These are phyloP conservation scores for Ophiognomonia clavigignenti-juglandacearum DNA, from an alignment of 2,329 filamentous ascomycete genomes.

Conservation along the genomic window DNA sequence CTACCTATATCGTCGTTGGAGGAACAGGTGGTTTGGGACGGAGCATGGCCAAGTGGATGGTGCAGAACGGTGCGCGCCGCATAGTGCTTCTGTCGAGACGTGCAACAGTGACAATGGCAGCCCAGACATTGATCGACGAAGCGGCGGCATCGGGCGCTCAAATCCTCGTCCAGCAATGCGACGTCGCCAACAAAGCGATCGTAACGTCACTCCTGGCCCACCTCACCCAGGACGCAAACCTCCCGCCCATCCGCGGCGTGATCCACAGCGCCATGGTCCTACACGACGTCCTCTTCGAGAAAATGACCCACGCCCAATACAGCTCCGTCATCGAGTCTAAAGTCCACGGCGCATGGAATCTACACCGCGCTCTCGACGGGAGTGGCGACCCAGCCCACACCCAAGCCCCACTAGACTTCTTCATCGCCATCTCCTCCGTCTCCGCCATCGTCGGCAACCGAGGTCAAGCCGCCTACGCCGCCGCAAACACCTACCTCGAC, in stretches of 20 bases:
- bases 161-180: constrained; percentile 39
- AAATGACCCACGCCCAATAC: constrained; percentile 47
- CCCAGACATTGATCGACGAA: constrained; percentile 6
- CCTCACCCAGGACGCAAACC: constrained; percentile 26
- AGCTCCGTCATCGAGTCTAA: constrained; percentile 45
- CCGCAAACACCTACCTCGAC: constrained; percentile 37
- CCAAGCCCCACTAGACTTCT: constrained; percentile 36
- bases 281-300: constrained; percentile 44
- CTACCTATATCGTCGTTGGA: constrained; percentile 22
- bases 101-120: neutral
- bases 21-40: constrained; percentile 23
- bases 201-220: constrained; percentile 37
- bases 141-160: constrained; percentile 29
- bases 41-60: constrained; percentile 19
- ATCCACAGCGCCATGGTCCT: constrained; percentile 34
- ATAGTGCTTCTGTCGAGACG: constrained; percentile 17
- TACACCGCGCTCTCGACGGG: constrained; percentile 11
- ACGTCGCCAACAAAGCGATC: constrained; percentile 30
- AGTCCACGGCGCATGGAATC: constrained; percentile 36
- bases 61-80: constrained; percentile 12
- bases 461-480: constrained; percentile 47
- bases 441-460: constrained; percentile 24
- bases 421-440: constrained; percentile 31
- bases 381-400: too few species aligned
- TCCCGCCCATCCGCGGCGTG: constrained; percentile 31